Evolutionary conservation across 2,329 filamentous ascomycete genomes (phyloP).

Genomic region (Ophiostoma angusticollis): DNA sequence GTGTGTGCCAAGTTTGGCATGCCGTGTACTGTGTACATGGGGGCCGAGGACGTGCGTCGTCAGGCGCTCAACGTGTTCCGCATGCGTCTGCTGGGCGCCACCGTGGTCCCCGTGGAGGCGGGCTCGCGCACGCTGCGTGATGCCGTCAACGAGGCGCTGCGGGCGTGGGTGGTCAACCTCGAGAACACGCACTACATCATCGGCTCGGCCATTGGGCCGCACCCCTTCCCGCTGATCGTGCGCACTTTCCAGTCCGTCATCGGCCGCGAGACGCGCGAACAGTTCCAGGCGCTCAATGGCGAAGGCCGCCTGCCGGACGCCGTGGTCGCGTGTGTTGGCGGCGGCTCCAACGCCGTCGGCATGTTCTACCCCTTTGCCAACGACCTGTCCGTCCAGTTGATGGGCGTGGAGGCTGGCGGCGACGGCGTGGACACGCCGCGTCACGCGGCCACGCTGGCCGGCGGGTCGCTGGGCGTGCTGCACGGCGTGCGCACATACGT

Average conservation of each 20-base stretch:
- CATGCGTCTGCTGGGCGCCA: constrained; percentile 89
- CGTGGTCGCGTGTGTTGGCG: constrained; percentile 91
- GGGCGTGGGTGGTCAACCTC: constrained; percentile 85
- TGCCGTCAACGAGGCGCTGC: constrained; percentile 89
- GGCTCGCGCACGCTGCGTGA: constrained; percentile 73
- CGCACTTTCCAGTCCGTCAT: constrained; percentile 97
- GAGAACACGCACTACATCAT: constrained; percentile 97
- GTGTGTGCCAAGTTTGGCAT: constrained; percentile 97
- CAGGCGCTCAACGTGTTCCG: constrained; percentile 97
- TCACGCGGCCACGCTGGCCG: constrained; percentile 78
- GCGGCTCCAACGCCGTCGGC: constrained; percentile 86
- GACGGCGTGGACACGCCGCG: constrained; percentile 77
- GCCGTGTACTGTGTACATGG: constrained; percentile 98
- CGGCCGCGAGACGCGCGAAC: constrained; percentile 82
- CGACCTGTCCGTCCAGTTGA: constrained; percentile 70
- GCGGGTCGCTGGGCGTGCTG: constrained; percentile 80
- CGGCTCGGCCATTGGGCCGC: constrained; percentile 90
- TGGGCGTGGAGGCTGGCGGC: constrained; percentile 91
- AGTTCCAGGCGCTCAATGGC: constrained; percentile 73
- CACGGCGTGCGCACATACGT: constrained; percentile 96
- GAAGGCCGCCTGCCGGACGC: constrained; percentile 94
- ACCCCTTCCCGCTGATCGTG: constrained; percentile 95
- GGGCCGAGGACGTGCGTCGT: constrained; percentile 88
- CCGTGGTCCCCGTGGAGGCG: constrained; percentile 84
- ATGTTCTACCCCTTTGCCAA: constrained; percentile 97